These are phyloP conservation scores for Hymenoscyphus occultus DNA, from an alignment of 2,329 filamentous ascomycete species.

Conservation along the genomic window DNA sequence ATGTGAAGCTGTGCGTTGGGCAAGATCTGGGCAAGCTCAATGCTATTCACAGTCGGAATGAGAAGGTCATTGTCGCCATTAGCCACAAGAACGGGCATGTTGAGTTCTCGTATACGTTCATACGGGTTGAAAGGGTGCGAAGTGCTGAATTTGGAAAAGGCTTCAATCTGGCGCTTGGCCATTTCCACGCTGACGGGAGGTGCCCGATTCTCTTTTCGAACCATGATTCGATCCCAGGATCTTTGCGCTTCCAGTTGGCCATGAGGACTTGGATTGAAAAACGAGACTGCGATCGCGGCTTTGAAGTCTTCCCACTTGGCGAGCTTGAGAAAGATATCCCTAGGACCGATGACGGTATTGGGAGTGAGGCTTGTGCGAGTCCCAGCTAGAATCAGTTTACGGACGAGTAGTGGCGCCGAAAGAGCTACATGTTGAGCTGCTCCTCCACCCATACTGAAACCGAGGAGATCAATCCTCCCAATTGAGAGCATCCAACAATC, in stretches of 20 bases:
- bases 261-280: slow-evolving; percentile 37
- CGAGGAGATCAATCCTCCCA: slow-evolving; percentile 37
- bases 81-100: slow-evolving; percentile 34
- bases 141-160: slow-evolving; percentile 16
- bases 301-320: slow-evolving; percentile 37
- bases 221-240: slow-evolving; percentile 36
- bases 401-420: slow-evolving; percentile 29
- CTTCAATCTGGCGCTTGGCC: slow-evolving; percentile 18
- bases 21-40: slow-evolving; percentile 16
- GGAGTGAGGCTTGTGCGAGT: slow-evolving; percentile 25
- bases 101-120: slow-evolving; percentile 32
- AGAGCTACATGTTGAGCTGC: slow-evolving; percentile 37
- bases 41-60: slow-evolving; percentile 24
- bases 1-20: slow-evolving; percentile 20
- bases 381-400: slow-evolving; percentile 36
- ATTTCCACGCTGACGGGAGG: slow-evolving; percentile 15
- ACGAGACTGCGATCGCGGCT: slow-evolving; percentile 36
- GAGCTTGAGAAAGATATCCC: slow-evolving; percentile 38
- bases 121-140: slow-evolving; percentile 20
- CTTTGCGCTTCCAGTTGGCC: slow-evolving; percentile 37
- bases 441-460: slow-evolving; percentile 40
- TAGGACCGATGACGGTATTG: slow-evolving; percentile 31
- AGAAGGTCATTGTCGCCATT: slow-evolving; percentile 28
- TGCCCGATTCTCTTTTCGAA: slow-evolving; percentile 17
- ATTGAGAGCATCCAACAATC: slow-evolving; percentile 35